phyloP scores from a whole-genome alignment of 2,329 filamentous ascomycete genomes.

The Colletotrichum spaethianum region DNA sequence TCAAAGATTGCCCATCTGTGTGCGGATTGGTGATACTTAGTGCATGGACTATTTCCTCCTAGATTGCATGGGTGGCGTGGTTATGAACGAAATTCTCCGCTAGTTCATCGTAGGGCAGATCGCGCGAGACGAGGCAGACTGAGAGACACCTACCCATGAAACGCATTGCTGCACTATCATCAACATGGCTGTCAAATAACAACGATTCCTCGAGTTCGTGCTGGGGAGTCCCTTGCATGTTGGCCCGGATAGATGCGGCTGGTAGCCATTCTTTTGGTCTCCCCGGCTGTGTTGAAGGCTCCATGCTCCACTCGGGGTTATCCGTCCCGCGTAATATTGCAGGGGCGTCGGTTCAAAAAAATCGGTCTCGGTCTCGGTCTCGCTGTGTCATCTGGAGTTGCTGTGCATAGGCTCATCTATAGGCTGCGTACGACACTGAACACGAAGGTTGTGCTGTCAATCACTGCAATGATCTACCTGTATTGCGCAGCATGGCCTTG shows the following conservation, averaged over 20 bases:
- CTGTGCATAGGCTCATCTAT: conserved; percentile 4
- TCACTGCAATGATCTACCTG: conserved; percentile 2
- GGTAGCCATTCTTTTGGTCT: background rate
- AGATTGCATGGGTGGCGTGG: conserved; percentile 30
- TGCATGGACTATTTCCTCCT: conserved; percentile 16
- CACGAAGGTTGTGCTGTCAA: conserved; percentile 9
- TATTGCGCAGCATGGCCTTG: conserved; percentile 9
- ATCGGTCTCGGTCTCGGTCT: conserved; percentile 37
- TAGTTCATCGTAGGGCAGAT: conserved; percentile 28
- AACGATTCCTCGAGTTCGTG: background rate
- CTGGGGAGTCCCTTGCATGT: conserved; percentile 2
- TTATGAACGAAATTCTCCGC: conserved; percentile 31
- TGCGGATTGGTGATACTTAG: background rate
- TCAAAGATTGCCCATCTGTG: background rate
- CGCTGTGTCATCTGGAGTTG: conserved; percentile 2
- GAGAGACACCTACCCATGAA: background rate
- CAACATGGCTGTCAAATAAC: background rate
- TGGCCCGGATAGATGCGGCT: conserved; percentile 8
- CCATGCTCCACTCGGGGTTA: conserved; percentile 22
- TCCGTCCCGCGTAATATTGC: conserved; percentile 15
- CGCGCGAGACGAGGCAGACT: conserved; percentile 28
- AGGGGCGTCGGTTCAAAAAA: no score
- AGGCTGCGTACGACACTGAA: conserved; percentile 27
- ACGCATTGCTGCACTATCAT: conserved; percentile 16
- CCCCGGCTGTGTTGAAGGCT: conserved; percentile 1